Base-by-base conservation (phyloP, 345 rosid species). In the Fremontodendron californicum region DNA sequence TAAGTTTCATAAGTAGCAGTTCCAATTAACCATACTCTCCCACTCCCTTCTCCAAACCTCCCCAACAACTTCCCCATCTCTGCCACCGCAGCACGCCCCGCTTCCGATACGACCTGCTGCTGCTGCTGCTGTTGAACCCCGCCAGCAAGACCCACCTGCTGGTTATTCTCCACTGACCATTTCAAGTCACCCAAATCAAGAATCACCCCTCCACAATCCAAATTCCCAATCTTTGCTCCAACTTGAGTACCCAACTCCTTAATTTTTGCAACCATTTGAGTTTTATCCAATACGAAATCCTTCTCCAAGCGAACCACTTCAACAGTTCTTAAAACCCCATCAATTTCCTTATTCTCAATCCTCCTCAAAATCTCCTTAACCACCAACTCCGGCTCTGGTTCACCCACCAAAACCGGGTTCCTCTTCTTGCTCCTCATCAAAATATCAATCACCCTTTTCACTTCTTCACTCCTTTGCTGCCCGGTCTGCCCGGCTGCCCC, bases 371-470 rank as follows among this genome's bases (percentile, higher is more conserved):
- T 75, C 85, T 91, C 97, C 84, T 82, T 89, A 42, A 88, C 92
- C 21, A 96, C 89, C 71, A 82, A 74, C 70, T 86, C 91, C 12
- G 95, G 97, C 79, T 93, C 97, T 9, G 88, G 78, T 7, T 92
- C 97, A 9, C 97, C 99, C 15, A 96, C 99, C 82, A 96, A 79
- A 78, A 93, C 93, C 33, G 98, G 98, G 78, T 96, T 96, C 82
- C 86, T 87, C 84, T 87, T 96, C 87, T 84, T 88, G 48, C 74
- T 79, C 80, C 91, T 88, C 63, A 66, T 49, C 87, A 96, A 75
- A 35, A 94, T 87, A 64, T 94, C 99, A 0, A 90, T 77, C 37
- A 96, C 90, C 73, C 80, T 85, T 70, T 87, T 91, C 18, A 83
- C 86, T 60, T 93, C 98, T 4, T 93, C 97, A 3, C 83, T 78